phyloP scores from a whole-genome alignment of 2,329 filamentous ascomycete genomes.

The Corniculantispora saksenae region DNA sequence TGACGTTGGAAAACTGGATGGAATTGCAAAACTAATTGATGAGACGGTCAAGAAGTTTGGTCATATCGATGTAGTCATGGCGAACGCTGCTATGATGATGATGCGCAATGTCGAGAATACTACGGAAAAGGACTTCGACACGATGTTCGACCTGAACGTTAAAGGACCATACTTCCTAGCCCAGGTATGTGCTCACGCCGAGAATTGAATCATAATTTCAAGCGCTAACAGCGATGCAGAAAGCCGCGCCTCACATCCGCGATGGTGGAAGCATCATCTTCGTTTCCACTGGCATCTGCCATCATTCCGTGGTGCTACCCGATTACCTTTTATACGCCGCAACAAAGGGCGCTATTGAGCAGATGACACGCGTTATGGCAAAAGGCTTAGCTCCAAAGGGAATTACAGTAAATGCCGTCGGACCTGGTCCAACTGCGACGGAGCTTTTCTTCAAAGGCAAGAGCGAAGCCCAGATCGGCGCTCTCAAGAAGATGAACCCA shows the following conservation, averaged over 20 bases:
- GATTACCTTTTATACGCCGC: constrained; percentile 53
- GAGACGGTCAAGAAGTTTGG: constrained; percentile 51
- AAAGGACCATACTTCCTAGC: constrained; percentile 58
- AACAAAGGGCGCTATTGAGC: constrained; percentile 62
- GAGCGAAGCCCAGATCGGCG: constrained; percentile 45
- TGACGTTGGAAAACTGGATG: constrained; percentile 48
- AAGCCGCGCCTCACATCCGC: constrained; percentile 52
- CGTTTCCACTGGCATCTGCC: constrained; percentile 46
- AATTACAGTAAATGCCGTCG: constrained; percentile 48
- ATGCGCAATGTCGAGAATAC: constrained; percentile 51
- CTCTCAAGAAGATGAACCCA: constrained; percentile 32
- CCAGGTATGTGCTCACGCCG: constrained; percentile 32
- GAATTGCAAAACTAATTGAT: constrained; percentile 51
- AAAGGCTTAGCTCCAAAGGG: constrained; percentile 56
- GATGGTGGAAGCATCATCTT: constrained; percentile 52
- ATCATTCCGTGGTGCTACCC: constrained; percentile 40
- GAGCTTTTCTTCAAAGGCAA: constrained; percentile 57
- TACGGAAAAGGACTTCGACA: constrained; percentile 54
- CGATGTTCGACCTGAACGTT: constrained; percentile 53
- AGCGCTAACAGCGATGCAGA: constrained; percentile 32
- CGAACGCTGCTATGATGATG: constrained; percentile 55
- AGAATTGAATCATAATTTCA: too few relatives aligned
- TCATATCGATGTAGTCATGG: constrained; percentile 59
- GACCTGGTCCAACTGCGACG: constrained; percentile 51
- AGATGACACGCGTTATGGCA: constrained; percentile 55